These are phyloP conservation scores for Jamesozyma gamospora DNA, from an alignment of 805 yeast genomes.

Conservation along the genomic window DNA sequence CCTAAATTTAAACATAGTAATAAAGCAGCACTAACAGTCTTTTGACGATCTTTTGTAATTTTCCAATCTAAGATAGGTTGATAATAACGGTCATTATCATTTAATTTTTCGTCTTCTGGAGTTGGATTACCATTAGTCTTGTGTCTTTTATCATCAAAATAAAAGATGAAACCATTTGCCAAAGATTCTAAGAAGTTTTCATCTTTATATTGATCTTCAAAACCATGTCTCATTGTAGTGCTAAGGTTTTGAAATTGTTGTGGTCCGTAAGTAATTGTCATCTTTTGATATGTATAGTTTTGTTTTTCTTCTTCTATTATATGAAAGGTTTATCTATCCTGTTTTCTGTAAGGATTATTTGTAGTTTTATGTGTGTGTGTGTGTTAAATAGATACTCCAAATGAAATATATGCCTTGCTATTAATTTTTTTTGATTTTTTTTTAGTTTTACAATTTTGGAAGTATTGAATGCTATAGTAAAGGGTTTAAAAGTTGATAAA, in stretches of 20 bases:
- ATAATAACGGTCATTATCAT: slow-evolving; percentile 38
- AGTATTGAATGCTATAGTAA: too few relatives aligned
- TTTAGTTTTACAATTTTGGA: too few relatives aligned
- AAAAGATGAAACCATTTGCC: slow-evolving; percentile 64
- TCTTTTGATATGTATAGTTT: slow-evolving; percentile 1
- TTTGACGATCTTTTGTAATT: slow-evolving; percentile 76
- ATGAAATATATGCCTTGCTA: too few relatives aligned
- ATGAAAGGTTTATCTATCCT: too few relatives aligned
- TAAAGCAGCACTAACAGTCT: slow-evolving; percentile 87
- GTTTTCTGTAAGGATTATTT: too few relatives aligned
- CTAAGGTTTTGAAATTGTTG: slow-evolving; percentile 40
- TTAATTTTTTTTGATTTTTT: too few relatives aligned
- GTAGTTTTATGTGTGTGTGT: too few relatives aligned
- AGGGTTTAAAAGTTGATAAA: too few relatives aligned
- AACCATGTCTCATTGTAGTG: slow-evolving; percentile 57
- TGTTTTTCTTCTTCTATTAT: too few relatives aligned
- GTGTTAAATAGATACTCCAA: too few relatives aligned
- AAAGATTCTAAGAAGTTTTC: slow-evolving; percentile 46
- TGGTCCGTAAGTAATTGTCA: slow-evolving; percentile 27
- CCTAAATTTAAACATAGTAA: slow-evolving; percentile 86
- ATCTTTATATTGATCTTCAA: slow-evolving; percentile 42
- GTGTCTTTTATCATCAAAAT: slow-evolving; percentile 87
- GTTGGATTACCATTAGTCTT: slow-evolving; percentile 80
- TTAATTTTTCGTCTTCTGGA: slow-evolving; percentile 40
- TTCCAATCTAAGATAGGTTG: slow-evolving; percentile 87